Percentiles rank a stretch among this genome's conserved stretches.
phyloP scores from a whole-genome alignment of 441 rosid genomes.

The Cnidoscolus chayamansa region DNA sequence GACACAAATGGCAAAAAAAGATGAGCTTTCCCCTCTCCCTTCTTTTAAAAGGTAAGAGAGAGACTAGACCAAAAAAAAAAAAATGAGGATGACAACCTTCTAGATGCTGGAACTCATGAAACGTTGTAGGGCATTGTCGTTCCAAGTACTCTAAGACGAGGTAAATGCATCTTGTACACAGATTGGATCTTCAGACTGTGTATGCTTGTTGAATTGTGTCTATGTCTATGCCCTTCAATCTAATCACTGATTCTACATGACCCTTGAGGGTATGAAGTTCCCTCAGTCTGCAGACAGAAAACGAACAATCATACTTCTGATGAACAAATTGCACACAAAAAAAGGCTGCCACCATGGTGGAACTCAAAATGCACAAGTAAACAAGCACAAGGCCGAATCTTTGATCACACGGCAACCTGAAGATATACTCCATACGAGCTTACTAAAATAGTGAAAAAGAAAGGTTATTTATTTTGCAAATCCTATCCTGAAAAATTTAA shows the following conservation, averaged over 20 bases:
- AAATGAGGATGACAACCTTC: slow-evolving; percentile 16
- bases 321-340: too few species aligned
- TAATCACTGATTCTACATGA: slow-evolving; percentile 91
- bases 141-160: neutral
- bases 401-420: too few species aligned
- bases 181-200: slow-evolving; percentile 54
- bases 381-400: too few species aligned
- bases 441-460: too few species aligned
- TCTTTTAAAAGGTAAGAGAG: slow-evolving; percentile 4
- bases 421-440: too few species aligned
- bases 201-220: slow-evolving; percentile 93
- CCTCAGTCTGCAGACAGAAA: slow-evolving; percentile 56
- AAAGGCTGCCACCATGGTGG: neutral
- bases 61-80: neutral
- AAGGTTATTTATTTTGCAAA: neutral
- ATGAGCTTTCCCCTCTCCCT: slow-evolving; percentile 16
- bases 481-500: neutral
- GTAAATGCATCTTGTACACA: slow-evolving; percentile 1
- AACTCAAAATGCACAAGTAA: too few species aligned
- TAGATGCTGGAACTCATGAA: neutral
- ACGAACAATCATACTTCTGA: neutral
- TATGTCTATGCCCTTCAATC: slow-evolving; percentile 85
- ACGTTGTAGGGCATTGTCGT: neutral
- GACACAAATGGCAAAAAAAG: slow-evolving; percentile 20
- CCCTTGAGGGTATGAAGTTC: slow-evolving; percentile 93